Conservation (phyloP, 257 asterid species). For the Solanum sejunctum region DNA sequence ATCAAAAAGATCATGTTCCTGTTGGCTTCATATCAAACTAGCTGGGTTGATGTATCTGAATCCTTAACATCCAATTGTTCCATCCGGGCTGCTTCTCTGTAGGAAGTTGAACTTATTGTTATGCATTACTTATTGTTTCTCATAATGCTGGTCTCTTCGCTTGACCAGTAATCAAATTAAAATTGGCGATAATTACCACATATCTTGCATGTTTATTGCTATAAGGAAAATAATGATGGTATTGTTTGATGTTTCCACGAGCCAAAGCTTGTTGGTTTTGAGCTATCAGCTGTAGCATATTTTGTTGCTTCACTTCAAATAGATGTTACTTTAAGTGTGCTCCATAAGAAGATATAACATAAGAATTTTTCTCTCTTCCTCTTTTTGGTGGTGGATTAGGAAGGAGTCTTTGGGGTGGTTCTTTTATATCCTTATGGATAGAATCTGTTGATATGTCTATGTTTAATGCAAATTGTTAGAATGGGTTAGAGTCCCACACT, state of each 20-base stretch:
- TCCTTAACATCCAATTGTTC: background rate
- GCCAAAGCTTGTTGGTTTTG: background rate
- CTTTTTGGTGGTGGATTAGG: background rate
- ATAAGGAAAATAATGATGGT: background rate
- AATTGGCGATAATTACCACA: background rate
- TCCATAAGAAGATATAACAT: background rate
- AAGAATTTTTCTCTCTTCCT: background rate
- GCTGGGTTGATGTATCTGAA: background rate
- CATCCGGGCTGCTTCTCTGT: background rate
- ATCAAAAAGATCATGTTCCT: constrained; percentile 35
- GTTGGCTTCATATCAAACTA: constrained; percentile 23
- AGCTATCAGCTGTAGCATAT: background rate
- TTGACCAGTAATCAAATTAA: background rate
- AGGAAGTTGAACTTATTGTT: background rate
- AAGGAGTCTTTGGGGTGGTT: background rate
- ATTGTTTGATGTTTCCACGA: background rate
- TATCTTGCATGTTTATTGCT: background rate
- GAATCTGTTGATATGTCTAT: background rate
- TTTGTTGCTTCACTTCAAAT: background rate
- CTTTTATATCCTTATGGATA: background rate
- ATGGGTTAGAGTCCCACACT: background rate
- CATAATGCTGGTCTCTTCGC: background rate
- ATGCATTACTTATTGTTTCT: background rate
- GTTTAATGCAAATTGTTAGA: background rate
- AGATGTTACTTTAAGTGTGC: background rate